Evolutionary conservation across 352 stramenopile genomes (phyloP), one percentile per base, ranked within the genome.

Genomic region (Phytopythium chamaehyphon): DNA sequence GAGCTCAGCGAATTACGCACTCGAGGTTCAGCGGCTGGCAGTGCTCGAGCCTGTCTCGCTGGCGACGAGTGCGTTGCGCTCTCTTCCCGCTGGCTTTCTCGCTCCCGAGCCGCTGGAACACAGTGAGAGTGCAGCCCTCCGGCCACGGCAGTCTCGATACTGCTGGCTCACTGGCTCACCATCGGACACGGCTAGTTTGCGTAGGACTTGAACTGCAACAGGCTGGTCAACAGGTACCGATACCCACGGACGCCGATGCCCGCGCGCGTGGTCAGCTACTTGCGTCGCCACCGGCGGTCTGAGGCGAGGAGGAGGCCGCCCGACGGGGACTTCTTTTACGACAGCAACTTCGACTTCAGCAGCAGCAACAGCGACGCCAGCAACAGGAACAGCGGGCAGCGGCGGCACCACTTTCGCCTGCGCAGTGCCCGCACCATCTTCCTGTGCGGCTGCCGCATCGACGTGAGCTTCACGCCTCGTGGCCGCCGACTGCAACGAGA

Each of bases 381-480:
- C 22, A 33, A 6, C 23, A 19, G 11, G 21, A 39, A 6, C 45
- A 39, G 24, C 10, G 15, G 10, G 4, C 2, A 4, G 8, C 21
- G 5, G 10, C 6, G 16, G 7, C 26, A 14, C 10, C 2, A n/a
- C 10, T 33, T 16, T 5, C 12, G 19, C 28, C 9, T 16, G 1
- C 45, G 26, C 2, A 26, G 26, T 18, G 28, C 23, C 0, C 12
- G 47, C n/a, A 53, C 47, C 12, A 36, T 43, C 33, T 53, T 53
- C 35, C 23, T 53, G 31, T 53, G 47, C 35, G 47, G 47, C 1
- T 53, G 47, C 22, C 47, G 35, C 19, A 44, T 53, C 47, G 47
- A 53, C 35, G 35, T 36, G 33, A 53, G 47, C 47, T 53, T 44
- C 47, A 37, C 47, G 10, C 47, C 47, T 21, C 22, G 47, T 6